Percentiles rank a stretch among this genome's conserved stretches.
Conservation (phyloP, 352 stramenopile species). For the Phytophthora lateralis region DNA sequence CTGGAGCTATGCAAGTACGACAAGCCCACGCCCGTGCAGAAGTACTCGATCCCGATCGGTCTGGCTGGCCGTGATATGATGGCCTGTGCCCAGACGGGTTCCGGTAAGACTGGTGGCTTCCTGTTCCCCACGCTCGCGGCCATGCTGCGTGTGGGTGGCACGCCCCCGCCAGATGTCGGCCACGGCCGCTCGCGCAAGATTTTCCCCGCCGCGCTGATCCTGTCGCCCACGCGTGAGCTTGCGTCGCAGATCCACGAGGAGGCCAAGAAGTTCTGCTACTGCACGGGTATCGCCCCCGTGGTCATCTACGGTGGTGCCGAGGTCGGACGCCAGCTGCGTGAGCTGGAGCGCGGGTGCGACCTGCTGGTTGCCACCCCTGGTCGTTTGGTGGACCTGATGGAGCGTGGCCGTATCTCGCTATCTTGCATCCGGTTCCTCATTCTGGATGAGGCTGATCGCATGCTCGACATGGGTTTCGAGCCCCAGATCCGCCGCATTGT, state of each 20-base stretch:
- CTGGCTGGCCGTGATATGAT: conserved; percentile 96
- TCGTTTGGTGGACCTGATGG: conserved; percentile 96
- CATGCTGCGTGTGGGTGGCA: conserved; percentile 91
- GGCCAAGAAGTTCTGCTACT: conserved; percentile 96
- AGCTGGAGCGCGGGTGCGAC: conserved; percentile 94
- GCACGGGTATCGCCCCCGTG: conserved; percentile 93
- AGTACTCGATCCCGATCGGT: conserved; percentile 98
- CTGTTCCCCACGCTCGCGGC: conserved; percentile 97
- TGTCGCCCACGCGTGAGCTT: conserved; percentile 95
- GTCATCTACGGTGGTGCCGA: conserved; percentile 95
- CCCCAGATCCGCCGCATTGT: conserved; percentile 99
- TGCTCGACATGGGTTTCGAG: conserved; percentile 99
- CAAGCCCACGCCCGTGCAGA: conserved; percentile 99
- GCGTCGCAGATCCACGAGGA: conserved; percentile 97
- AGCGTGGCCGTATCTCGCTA: conserved; percentile 93
- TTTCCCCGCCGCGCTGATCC: conserved; percentile 92
- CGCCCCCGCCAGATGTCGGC: conserved; percentile 49
- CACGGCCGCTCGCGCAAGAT: conserved; percentile 79
- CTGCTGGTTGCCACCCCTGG: conserved; percentile 98
- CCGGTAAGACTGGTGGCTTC: conserved; percentile 96
- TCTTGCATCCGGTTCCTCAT: conserved; percentile 94
- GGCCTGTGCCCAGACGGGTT: conserved; percentile 99
- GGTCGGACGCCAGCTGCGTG: conserved; percentile 85
- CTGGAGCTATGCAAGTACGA: conserved; percentile 94
- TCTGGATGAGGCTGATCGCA: conserved; percentile 99